Evolutionary conservation across 805 yeast species (phyloP).

Genomic region (Wickerhamiella shivajii): DNA sequence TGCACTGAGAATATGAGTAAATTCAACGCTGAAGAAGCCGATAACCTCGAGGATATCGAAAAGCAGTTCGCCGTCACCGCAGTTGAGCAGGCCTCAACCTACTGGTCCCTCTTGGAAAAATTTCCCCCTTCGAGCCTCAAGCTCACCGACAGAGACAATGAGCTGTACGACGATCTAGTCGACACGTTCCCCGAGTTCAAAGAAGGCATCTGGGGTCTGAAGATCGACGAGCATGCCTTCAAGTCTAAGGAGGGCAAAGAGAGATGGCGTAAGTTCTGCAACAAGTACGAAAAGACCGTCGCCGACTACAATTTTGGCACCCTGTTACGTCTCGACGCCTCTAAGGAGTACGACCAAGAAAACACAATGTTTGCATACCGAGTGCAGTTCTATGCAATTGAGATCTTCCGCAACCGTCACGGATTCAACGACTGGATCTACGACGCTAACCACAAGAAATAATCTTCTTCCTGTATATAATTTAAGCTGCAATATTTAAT

Average conservation of each 20-base stretch:
- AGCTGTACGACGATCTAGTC: conserved; percentile 28
- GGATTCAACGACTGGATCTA: conserved; percentile 86
- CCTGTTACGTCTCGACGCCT: conserved; percentile 57
- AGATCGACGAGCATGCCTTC: conserved; percentile 63
- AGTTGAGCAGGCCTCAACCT: conserved; percentile 81
- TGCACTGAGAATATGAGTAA: too few relatives aligned
- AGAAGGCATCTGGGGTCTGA: conserved; percentile 36
- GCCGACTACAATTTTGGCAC: conserved; percentile 96
- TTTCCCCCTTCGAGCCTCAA: conserved; percentile 63
- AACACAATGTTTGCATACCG: conserved; percentile 82
- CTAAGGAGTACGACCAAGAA: conserved; percentile 64
- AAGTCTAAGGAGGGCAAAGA: conserved; percentile 67
- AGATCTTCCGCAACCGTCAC: conserved; percentile 79
- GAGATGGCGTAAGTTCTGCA: conserved; percentile 82
- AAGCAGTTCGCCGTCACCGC: conserved; percentile 97
- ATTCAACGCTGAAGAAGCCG: conserved; percentile 82
- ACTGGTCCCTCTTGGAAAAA: conserved; percentile 66
- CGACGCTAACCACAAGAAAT: conserved; percentile 15
- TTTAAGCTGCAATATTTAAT: too few relatives aligned
- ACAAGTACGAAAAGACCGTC: conserved; percentile 60
- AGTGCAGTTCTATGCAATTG: conserved; percentile 89
- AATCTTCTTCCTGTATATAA: neutral
- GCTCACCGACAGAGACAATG: conserved; percentile 29
- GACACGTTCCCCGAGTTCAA: conserved; percentile 83
- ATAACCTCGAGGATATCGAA: conserved; percentile 89